phyloP scores from a whole-genome alignment of 75 land plant species.

The Pinus albicaulis region DNA sequence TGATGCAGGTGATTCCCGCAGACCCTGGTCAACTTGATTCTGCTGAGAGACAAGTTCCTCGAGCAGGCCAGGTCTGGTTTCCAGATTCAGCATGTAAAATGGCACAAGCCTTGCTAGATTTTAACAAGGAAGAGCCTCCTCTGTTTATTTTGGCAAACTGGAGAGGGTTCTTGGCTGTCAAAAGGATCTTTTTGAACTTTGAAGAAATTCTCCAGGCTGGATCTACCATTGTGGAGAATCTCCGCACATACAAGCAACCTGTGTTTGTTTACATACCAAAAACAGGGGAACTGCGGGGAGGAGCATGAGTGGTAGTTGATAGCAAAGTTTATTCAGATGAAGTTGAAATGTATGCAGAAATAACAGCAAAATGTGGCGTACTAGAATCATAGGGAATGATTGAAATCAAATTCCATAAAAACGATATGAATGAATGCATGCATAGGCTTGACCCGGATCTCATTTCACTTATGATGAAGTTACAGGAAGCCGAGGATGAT shows the following conservation, averaged over 20 bases:
- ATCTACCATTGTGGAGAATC: conserved; percentile 95
- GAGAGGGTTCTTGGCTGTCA: conserved; percentile 98
- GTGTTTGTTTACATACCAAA: conserved; percentile 93
- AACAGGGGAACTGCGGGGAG: conserved; percentile 94
- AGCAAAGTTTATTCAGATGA: conserved; percentile 89
- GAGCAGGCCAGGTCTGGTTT: no score
- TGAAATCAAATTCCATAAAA: conserved; percentile 58
- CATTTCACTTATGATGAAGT: conserved; percentile 22
- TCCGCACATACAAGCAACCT: conserved; percentile 91
- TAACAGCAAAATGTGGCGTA: no score
- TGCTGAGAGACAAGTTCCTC: no score
- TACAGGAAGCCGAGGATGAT: conserved; percentile 33
- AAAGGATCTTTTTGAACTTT: conserved; percentile 58
- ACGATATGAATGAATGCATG: conserved; percentile 89
- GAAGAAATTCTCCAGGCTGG: conserved; percentile 99
- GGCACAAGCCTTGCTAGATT: no score
- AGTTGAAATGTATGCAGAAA: conserved; percentile 26
- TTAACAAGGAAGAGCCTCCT: no score
- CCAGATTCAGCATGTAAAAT: no score
- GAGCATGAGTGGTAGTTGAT: conserved; percentile 99
- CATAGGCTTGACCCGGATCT: conserved; percentile 59
- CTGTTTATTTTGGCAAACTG: conserved; percentile 38
- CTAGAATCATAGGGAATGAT: no score
- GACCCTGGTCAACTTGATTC: no score
- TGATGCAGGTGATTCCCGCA: no score